These are phyloP conservation scores for Pseudogymnoascus sp. DNA, from an alignment of 2,329 filamentous ascomycete species.

Conservation along the genomic window DNA sequence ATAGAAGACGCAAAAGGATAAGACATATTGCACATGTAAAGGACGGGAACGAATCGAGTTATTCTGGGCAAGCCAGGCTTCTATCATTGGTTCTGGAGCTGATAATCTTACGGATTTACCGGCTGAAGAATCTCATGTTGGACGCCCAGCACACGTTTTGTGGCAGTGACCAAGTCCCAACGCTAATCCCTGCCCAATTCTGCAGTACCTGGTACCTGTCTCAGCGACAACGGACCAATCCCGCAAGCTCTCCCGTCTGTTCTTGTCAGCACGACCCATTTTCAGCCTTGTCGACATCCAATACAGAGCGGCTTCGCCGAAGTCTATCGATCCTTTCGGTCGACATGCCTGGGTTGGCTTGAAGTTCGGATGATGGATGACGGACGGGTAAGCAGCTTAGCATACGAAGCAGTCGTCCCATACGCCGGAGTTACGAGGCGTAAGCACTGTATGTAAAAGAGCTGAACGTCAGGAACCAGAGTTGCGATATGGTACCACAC, in stretches of 20 bases:
- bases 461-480: not conserved
- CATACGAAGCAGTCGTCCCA: not conserved
- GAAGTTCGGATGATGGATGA: not conserved
- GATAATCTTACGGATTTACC: too few species aligned
- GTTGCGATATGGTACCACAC: not conserved
- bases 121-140: not conserved
- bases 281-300: not conserved
- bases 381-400: not conserved
- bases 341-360: not conserved
- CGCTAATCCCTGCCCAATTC: not conserved
- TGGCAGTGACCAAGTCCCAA: not conserved
- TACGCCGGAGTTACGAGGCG: not conserved
- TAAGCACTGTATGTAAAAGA: too few species aligned
- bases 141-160: not conserved
- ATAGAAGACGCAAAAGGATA: not conserved
- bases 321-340: not conserved
- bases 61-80: not conserved
- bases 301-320: conserved; percentile 1
- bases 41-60: not conserved
- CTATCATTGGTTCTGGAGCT: not conserved
- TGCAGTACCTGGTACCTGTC: conserved; percentile 3
- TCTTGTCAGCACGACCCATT: not conserved
- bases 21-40: not conserved
- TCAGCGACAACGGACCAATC: not conserved
- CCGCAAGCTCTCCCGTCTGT: not conserved